These are phyloP conservation scores for Hyphopichia wangnamkhiaoensis DNA, from an alignment of 1,139 yeast species.

Conservation along the genomic window DNA sequence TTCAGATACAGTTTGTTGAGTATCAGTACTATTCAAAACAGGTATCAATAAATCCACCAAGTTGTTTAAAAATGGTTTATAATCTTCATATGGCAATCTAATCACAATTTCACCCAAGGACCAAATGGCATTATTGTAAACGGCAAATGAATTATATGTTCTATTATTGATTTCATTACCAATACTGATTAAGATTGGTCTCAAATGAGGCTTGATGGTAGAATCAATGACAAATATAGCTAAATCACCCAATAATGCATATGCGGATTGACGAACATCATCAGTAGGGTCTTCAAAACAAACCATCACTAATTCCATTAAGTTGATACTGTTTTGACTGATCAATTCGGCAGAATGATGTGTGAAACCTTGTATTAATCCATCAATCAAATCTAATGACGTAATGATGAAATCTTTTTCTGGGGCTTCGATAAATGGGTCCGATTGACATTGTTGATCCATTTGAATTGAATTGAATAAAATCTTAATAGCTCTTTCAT, in stretches of 20 bases:
- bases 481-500: slow-evolving; percentile 72
- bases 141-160: slow-evolving; percentile 54
- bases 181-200: slow-evolving; percentile 59
- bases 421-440: slow-evolving; percentile 73
- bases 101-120: slow-evolving; percentile 83
- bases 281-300: slow-evolving; percentile 76
- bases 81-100: slow-evolving; percentile 49
- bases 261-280: slow-evolving; percentile 91
- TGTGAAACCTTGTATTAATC: slow-evolving; percentile 86
- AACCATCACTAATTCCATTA: slow-evolving; percentile 64
- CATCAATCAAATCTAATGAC: slow-evolving; percentile 86
- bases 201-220: slow-evolving; percentile 57
- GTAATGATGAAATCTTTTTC: slow-evolving; percentile 92
- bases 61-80: slow-evolving; percentile 63
- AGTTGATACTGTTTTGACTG: slow-evolving; percentile 36
- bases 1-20: slow-evolving; percentile 69
- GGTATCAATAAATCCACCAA: slow-evolving; percentile 66
- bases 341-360: slow-evolving; percentile 61
- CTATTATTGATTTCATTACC: slow-evolving; percentile 67
- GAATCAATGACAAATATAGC: slow-evolving; percentile 61
- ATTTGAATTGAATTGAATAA: slow-evolving; percentile 66
- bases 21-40: slow-evolving; percentile 57
- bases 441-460: slow-evolving; percentile 64
- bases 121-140: slow-evolving; percentile 92
- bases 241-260: slow-evolving; percentile 87